Base-by-base conservation (phyloP, 2,329 filamentous ascomycete genomes). In the Plectosphaerella sp. region DNA sequence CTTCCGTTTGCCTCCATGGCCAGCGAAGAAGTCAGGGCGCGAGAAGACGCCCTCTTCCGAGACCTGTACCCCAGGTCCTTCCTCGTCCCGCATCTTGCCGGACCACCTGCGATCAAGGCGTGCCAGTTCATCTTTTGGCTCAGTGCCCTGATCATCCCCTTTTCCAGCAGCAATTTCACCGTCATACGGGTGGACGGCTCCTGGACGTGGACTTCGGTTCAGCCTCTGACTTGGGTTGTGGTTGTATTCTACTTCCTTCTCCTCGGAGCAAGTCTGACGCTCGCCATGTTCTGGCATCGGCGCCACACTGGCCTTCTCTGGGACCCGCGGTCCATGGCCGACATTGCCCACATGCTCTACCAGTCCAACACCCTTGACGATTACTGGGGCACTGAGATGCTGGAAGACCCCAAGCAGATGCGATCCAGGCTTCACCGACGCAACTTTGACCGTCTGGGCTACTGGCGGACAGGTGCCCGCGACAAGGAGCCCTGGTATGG, bases 201-300 rank as follows among this genome's bases (percentile, higher is more conserved):
- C 8, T 96, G 91, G 89, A 79, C 78, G 50, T 97, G 92, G 92
- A 81, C 89, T 6, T 79, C 89, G 0, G 87, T 91, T 1, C 84
- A 90, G 59, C 84, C 84, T 14, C 78, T 94, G 20, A 84, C 88
- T 24, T 97, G 91, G 91, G 81, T 85, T 0, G 73, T 91, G 24
- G 81, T 94, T 28, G 84, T 74, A 1, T 68, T 96, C 1, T 97
- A 96, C 69, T 68, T 86, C 35, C 67, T 91, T 4, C 70, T 93
- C 46, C 62, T 87, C 2, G 59, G 81, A 7, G 82, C 86, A 1
- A 62, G 84, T 2, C 51, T 82, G 11, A 67, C 83, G 2, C 65
- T 92, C 10, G 71, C 86, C 56, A 57, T 83, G n/a, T 87, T 83
- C 57, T 89, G 92, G 71, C 72, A 79, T 50, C 70, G 76, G 20